A percentile compares a stretch with the other conserved stretches of the same genome.
Evolutionary conservation across 1,139 yeast genomes (phyloP).

Genomic region (Kodamaea anthophila): DNA sequence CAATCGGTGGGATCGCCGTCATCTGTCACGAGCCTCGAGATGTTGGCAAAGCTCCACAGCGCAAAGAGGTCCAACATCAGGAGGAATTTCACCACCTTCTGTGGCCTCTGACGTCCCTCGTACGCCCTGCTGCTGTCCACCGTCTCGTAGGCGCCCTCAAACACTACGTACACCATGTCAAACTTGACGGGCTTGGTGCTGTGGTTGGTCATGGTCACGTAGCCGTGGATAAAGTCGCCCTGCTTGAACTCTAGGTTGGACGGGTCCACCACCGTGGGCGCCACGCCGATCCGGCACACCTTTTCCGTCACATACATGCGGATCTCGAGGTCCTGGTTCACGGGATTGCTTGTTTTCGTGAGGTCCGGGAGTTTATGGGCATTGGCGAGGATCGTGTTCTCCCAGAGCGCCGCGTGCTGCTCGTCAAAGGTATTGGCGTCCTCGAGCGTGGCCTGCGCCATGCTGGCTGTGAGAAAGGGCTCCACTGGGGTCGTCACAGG

Average conservation of each 20-base stretch:
- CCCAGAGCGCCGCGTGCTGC: constrained; percentile 34
- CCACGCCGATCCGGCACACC: constrained; percentile 38
- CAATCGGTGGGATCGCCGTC: constrained; percentile 46
- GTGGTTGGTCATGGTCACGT: constrained; percentile 23
- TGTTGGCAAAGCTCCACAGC: constrained; percentile 43
- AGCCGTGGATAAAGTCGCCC: constrained; percentile 32
- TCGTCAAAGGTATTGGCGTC: constrained; percentile 14
- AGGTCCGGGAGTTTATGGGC: constrained; percentile 36
- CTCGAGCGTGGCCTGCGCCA: constrained; percentile 5
- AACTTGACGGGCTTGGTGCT: constrained; percentile 22
- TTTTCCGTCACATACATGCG: constrained; percentile 33
- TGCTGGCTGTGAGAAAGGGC: constrained; percentile 9
- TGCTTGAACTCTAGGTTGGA: constrained; percentile 23
- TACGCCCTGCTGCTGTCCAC: constrained; percentile 23
- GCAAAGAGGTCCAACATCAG: constrained; percentile 44
- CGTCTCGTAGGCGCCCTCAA: constrained; percentile 26
- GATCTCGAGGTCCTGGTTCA: constrained; percentile 25
- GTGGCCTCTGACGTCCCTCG: constrained; percentile 23
- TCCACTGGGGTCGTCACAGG: constrained; percentile 20
- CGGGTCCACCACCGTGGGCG: constrained; percentile 22
- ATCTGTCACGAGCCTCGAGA: constrained; percentile 39
- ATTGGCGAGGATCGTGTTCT: constrained; percentile 39
- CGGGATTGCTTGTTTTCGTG: constrained; percentile 20
- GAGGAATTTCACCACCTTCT: constrained; percentile 28
- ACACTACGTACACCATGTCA: constrained; percentile 32